Conservation (phyloP, 2,329 filamentous ascomycete genomes). For the Penicillium vulpinum region DNA sequence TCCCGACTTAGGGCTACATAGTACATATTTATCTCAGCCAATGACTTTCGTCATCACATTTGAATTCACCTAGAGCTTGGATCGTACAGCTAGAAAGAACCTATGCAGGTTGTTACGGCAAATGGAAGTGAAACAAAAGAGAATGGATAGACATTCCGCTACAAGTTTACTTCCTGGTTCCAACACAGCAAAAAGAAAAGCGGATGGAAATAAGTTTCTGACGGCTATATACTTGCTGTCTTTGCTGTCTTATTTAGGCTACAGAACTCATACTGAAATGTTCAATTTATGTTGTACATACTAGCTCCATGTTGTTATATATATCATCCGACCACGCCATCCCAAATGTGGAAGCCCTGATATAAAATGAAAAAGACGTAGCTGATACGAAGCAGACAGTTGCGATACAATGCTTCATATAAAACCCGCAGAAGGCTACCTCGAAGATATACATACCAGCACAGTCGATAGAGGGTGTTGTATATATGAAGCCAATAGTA, state of each 20-base stretch:
- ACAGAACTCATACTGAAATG: not conserved
- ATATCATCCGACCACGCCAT: not conserved
- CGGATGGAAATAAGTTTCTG: not conserved
- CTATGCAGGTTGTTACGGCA: not conserved
- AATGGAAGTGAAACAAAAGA: not conserved
- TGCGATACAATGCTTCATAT: no score
- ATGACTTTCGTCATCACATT: not conserved
- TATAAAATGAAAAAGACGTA: not conserved
- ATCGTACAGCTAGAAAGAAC: not conserved
- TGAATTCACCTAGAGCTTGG: not conserved
- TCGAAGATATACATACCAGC: no score
- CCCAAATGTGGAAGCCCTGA: not conserved
- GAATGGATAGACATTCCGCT: not conserved
- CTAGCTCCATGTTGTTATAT: not conserved
- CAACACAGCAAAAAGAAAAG: not conserved
- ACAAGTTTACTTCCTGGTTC: not conserved
- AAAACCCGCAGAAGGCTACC: no score
- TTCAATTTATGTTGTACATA: not conserved
- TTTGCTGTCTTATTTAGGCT: not conserved
- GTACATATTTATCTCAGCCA: not conserved
- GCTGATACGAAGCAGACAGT: no score
- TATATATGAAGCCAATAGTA: no score
- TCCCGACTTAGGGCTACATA: not conserved
- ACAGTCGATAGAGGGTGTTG: no score
- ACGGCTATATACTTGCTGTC: not conserved